Evolutionary conservation across 331 rosid genomes (phyloP), one percentile per base, ranked within the genome.

Genomic region (Rosa hybrid): DNA sequence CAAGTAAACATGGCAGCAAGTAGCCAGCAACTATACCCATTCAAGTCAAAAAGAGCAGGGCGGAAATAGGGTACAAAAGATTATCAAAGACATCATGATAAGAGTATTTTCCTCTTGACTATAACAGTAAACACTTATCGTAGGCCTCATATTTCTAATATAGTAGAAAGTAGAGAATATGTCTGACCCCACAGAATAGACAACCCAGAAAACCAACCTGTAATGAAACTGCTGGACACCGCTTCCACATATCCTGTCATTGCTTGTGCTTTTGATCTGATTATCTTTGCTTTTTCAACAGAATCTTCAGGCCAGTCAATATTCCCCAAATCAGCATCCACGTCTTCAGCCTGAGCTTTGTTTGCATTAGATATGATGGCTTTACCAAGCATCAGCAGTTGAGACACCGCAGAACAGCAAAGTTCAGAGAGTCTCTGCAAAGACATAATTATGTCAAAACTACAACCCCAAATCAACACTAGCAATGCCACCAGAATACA

Each of bases 241-340:
- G 97, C 91, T 83, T 96, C 95, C 82, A 91, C 86, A 77, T 89
- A 91, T 86, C 89, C 95, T 72, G 84, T 83, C 97, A 90, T 88
- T 74, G 88, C 81, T 81, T 89, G 94, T 78, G 90, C 92, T 86
- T 91, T 92, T 76, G 89, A 71, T 89, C 97, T 96, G 77, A 96
- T 88, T 73, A 91, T 86, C 88, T 90, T 93, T 45, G 99, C 97
- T 82, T 89, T 93, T 78, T 87, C 98, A 83, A 89, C 82, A 39
- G 92, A 88, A 78, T 93, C 98, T 80, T 93, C 97, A 67, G 99
- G 99, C 99, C 98, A 96, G 63, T 88, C 92, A 60, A 90, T 87
- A 78, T 86, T 87, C 56, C 49, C 79, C 80, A 77, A 68, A 80
- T 86, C 85, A 2, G 80, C 88, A 39, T 84, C 91, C 20, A 74